Percentiles rank a stretch among this genome's conserved stretches.
Evolutionary conservation across 306 rosid species (phyloP).

Genomic region (Quercus cerris): DNA sequence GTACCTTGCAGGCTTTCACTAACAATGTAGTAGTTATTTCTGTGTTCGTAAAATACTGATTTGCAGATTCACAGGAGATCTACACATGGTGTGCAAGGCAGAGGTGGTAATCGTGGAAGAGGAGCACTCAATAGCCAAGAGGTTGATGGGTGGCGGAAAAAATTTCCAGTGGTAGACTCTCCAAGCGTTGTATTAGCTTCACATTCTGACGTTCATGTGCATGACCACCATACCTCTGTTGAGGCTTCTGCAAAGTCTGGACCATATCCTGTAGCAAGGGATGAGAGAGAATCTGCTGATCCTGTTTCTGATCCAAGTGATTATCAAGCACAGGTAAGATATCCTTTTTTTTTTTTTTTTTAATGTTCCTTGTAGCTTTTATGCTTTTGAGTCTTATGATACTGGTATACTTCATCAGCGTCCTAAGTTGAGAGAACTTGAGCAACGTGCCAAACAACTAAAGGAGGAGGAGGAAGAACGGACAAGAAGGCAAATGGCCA

Average conservation of each 20-base stretch:
- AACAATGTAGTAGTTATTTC: slow-evolving; percentile 24
- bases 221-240: slow-evolving; percentile 42
- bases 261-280: slow-evolving; percentile 42
- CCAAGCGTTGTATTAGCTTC: slow-evolving; percentile 36
- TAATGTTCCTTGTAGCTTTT: slow-evolving; percentile 10
- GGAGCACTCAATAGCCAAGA: slow-evolving; percentile 56
- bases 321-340: slow-evolving; percentile 67
- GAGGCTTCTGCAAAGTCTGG: slow-evolving; percentile 42
- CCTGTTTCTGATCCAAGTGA: slow-evolving; percentile 46
- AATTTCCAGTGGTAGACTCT: slow-evolving; percentile 35
- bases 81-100: slow-evolving; percentile 55
- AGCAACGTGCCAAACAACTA: slow-evolving; percentile 72
- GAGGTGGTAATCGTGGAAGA: slow-evolving; percentile 48
- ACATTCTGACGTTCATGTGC: slow-evolving; percentile 42
- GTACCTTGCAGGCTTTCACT: slow-evolving; percentile 28
- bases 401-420: slow-evolving; percentile 45
- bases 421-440: slow-evolving; percentile 64
- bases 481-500: slow-evolving; percentile 65
- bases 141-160: slow-evolving; percentile 62
- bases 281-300: slow-evolving; percentile 46
- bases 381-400: slow-evolving; percentile 23
- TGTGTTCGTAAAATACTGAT: slow-evolving; percentile 25
- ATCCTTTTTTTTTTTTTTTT: neutral
- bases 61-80: slow-evolving; percentile 59
- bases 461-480: slow-evolving; percentile 93